A percentile compares a stretch with the other conserved stretches of the same genome.
Conservation (phyloP, 2,329 filamentous ascomycete species). For the Davidsoniella eucalypti region DNA sequence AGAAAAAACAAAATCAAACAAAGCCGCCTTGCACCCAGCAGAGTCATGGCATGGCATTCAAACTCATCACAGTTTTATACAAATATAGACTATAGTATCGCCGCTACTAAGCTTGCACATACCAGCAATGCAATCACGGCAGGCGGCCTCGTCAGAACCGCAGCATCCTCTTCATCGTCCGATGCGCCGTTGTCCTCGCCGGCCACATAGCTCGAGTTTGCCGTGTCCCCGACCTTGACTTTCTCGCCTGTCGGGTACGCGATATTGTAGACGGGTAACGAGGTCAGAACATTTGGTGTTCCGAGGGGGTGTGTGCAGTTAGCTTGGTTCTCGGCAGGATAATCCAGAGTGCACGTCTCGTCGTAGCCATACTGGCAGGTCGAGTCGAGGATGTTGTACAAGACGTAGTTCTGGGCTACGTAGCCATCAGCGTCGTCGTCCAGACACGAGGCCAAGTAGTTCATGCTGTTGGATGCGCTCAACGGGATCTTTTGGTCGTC, state of each 20-base stretch:
- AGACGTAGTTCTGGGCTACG: slow-evolving; percentile 34
- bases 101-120: neutral
- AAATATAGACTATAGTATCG: no score
- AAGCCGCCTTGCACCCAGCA: no score
- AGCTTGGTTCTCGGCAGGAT: slow-evolving; percentile 34
- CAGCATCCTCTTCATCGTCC: neutral
- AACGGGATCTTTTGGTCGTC: slow-evolving; percentile 35
- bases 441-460: slow-evolving; percentile 33
- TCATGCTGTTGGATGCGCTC: slow-evolving; percentile 39
- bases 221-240: slow-evolving; percentile 11
- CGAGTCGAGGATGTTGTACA: slow-evolving; percentile 37
- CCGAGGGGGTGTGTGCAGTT: slow-evolving; percentile 31
- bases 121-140: neutral
- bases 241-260: slow-evolving; percentile 31
- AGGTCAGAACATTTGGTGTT: slow-evolving; percentile 17
- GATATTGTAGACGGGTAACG: slow-evolving; percentile 32
- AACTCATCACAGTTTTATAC: no score
- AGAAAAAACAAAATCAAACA: neutral
- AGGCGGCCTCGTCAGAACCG: neutral
- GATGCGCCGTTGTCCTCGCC: neutral
- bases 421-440: slow-evolving; percentile 26
- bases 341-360: slow-evolving; percentile 30
- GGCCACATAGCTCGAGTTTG: slow-evolving; percentile 7
- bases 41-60: no score
- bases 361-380: slow-evolving; percentile 33